These are phyloP conservation scores for Pythium oligandrum DNA, from an alignment of 352 stramenopile genomes.

Conservation along the genomic window DNA sequence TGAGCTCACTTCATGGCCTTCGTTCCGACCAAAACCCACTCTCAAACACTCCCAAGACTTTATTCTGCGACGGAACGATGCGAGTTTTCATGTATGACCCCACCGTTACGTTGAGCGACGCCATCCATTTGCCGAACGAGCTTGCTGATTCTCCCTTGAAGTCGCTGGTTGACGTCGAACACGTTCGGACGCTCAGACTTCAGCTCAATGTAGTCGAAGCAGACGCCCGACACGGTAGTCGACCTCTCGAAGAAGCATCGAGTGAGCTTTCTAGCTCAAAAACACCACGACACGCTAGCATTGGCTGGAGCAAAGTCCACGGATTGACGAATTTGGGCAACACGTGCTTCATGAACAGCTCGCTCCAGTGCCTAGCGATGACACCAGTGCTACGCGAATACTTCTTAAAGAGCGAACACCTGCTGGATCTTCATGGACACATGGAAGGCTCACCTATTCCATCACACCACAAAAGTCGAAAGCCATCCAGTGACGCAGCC, in stretches of 20 bases:
- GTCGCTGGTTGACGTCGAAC: too few species aligned
- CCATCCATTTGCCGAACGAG: too few species aligned
- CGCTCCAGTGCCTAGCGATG: constrained; percentile 88
- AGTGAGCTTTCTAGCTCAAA: not conserved
- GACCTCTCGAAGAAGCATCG: too few species aligned
- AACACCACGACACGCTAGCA: not conserved
- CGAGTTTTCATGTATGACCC: too few species aligned
- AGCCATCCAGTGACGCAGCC: not conserved
- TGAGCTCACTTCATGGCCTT: too few species aligned
- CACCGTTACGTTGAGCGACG: too few species aligned
- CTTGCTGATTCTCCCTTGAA: too few species aligned
- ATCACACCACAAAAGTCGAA: not conserved
- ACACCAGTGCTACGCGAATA: constrained; percentile 89
- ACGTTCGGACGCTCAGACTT: too few species aligned
- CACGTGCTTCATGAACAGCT: constrained; percentile 82
- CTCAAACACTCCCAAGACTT: too few species aligned
- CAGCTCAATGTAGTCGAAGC: not conserved
- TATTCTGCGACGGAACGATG: too few species aligned
- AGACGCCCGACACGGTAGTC: not conserved
- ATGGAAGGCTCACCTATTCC: too few species aligned
- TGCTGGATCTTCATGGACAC: constrained; percentile 68
- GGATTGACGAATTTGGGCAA: constrained; percentile 69
- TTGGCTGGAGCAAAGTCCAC: constrained; percentile 82
- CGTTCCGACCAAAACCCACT: too few species aligned
- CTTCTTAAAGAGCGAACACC: constrained; percentile 82